Conservation (phyloP, 2,329 filamentous ascomycete genomes). For the Colletotrichum spaethianum region DNA sequence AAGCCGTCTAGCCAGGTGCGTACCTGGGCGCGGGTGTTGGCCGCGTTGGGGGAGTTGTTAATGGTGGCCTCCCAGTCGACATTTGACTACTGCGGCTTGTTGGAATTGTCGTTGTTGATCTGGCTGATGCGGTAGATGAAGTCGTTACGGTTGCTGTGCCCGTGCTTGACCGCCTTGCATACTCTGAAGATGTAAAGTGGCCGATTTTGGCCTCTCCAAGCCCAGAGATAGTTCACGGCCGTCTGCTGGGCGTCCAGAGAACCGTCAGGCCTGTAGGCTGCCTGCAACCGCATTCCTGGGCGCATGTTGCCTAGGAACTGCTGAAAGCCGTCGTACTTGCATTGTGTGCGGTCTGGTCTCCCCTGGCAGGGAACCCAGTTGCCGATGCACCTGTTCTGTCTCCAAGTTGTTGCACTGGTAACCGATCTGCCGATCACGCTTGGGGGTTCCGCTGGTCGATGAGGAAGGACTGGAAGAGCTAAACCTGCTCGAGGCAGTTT, state of each 20-base stretch:
- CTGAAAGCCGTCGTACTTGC: not conserved
- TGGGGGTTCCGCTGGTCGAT: not conserved
- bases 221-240: not conserved
- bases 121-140: not conserved
- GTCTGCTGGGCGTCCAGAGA: not conserved
- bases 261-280: not conserved
- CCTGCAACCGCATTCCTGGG: not conserved
- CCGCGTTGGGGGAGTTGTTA: not conserved
- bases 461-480: not conserved
- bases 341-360: not conserved
- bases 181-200: not conserved
- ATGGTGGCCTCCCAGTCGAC: constrained; percentile 20
- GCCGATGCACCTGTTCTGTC: too few relatives aligned
- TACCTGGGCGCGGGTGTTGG: not conserved
- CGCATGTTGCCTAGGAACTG: not conserved
- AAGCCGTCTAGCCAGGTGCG: not conserved
- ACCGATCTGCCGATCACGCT: not conserved
- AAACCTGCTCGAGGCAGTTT: not conserved
- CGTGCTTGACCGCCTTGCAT: not conserved
- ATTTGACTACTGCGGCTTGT: not conserved
- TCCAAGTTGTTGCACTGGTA: not conserved
- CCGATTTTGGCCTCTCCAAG: not conserved
- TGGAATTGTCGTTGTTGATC: not conserved
- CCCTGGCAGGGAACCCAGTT: not conserved
- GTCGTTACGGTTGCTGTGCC: not conserved